Evolutionary conservation across 2,329 filamentous ascomycete species (phyloP), one percentile per base, ranked within the genome.

Genomic region (Westerdykella sp.): DNA sequence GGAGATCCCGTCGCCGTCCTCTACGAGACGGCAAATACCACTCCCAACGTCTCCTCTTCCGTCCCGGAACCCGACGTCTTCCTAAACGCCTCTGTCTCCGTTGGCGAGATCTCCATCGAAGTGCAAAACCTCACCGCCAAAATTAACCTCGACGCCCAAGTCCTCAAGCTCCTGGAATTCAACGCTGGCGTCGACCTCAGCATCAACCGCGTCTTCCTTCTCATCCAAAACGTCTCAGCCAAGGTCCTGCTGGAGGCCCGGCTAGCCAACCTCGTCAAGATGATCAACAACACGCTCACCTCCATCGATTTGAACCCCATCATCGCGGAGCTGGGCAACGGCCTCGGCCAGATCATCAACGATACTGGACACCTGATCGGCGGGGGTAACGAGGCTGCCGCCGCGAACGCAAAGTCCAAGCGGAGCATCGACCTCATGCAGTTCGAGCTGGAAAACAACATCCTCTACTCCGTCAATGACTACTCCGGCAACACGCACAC

Each of bases 291-390:
- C 51, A 76, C 80, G 3, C 69, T 83, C 16, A 67, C 71, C 43
- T 78, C 75, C 22, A 72, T 82, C 43, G 79, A 83, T 51, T 66
- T 81, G 15, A 82, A 83, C 54, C 79, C 79, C 25, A 67, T 81
- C 45, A 66, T 80, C 32, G 77, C 75, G 0, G 77, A 76, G 11
- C 66, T 80, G 1, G 76, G 77, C 18, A 66, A 75, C 36, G 69
- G 69, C 16, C 59, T 80, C 12, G 65, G 67, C 34, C 64, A 68
- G 39, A 71, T 80, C 44, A 67, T 78, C 49, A 72, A 75, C 57
- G 48, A 57, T 23, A 58, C 56, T 0, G 57, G 53, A 5, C 50
- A 55, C 4, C 50, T 64, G 3, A 48, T 66, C 31, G 56, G 52
- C 34, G 53, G 49, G 4, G 49, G 43, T 1, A 47, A 40, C n/a